Evolutionary conservation across 345 rosid genomes (phyloP).

Genomic region (Odontarrhena argentea): DNA sequence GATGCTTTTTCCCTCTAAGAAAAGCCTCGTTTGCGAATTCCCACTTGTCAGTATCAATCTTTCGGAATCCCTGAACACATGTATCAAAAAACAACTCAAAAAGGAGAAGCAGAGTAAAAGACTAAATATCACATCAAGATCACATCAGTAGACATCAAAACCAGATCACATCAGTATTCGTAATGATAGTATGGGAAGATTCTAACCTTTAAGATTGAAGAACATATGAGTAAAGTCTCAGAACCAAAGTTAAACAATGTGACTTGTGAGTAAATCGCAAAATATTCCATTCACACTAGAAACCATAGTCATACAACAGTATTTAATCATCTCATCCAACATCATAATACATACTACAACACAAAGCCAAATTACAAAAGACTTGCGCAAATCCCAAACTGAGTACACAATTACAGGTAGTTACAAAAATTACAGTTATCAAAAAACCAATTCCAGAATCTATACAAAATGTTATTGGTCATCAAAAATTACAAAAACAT

Average conservation of each 20-base stretch:
- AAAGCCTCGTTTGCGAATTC: constrained; percentile 91
- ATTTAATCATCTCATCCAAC: constrained; percentile 7
- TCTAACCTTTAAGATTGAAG: constrained; percentile 5
- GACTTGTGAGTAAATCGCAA: not conserved
- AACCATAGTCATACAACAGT: constrained; percentile 22
- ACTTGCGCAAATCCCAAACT: not conserved
- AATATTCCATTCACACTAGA: not conserved
- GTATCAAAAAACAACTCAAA: constrained; percentile 40
- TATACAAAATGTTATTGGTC: constrained; percentile 29
- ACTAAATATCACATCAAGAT: constrained; percentile 25
- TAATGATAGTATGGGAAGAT: not conserved
- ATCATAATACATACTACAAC: constrained; percentile 3
- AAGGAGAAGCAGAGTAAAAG: constrained; percentile 14
- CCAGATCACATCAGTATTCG: not conserved
- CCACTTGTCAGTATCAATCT: constrained; percentile 88
- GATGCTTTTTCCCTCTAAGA: constrained; percentile 76
- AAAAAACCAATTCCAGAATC: constrained; percentile 16
- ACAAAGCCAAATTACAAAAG: not conserved
- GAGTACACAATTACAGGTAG: too few species aligned
- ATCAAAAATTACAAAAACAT: constrained; percentile 10
- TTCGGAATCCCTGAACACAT: constrained; percentile 74
- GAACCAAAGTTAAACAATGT: not conserved
- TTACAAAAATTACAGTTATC: constrained; percentile 22
- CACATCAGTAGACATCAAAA: not conserved
- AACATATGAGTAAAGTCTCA: not conserved